Base-by-base conservation (phyloP, 2,329 filamentous ascomycete species). In the Aspergillus ochraceus region DNA sequence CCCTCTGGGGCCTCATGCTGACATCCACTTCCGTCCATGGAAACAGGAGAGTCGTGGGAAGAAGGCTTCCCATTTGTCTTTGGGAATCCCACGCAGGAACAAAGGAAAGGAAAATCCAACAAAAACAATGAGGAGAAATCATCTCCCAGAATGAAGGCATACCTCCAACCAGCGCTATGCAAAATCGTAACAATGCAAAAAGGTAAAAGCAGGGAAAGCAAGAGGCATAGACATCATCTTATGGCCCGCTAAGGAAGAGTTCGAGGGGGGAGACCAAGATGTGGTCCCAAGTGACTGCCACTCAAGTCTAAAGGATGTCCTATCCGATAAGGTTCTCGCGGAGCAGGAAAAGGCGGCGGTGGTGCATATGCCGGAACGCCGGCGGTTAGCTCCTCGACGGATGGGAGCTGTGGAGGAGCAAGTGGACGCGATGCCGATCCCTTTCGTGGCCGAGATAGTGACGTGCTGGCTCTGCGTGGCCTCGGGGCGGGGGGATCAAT, bases 371-470 rank as follows among this genome's bases (percentile, higher is more conserved):
- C 79, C 49, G 79, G 78, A 39, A 80, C 76, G 10, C 79, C 79
- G 42, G 79, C 79, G 4, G 78, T 80, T 53, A 81, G 66, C 60
- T 80, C 79, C 66, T 80, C 76, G 24, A 81, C 72, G 3, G 78
- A 80, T 4, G 79, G 79, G 49, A 81, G 72, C 57, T 74, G 72
- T 42, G 66, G 69, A 49, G 68, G 71, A 50, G 69, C 68, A 60
- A 71, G 68, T 74, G 74, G 77, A 59, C 70, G 71, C 59, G 71
- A 74, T 64, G 68, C 68, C 45, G 77, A 77, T 46, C 74, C 73
- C 65, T 78, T 76, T 64, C 77, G 69, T 52, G 75, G 68, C 55
- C 76, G 70, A 57, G 77, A 71, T 50, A 76, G 60, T 49, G 74
- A 76, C 36, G 76, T 72, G 58, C 74, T 77, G 50, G 73, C 72